These are phyloP conservation scores for Aspergillus hiratsukae DNA, from an alignment of 2,329 filamentous ascomycete species.

Conservation along the genomic window DNA sequence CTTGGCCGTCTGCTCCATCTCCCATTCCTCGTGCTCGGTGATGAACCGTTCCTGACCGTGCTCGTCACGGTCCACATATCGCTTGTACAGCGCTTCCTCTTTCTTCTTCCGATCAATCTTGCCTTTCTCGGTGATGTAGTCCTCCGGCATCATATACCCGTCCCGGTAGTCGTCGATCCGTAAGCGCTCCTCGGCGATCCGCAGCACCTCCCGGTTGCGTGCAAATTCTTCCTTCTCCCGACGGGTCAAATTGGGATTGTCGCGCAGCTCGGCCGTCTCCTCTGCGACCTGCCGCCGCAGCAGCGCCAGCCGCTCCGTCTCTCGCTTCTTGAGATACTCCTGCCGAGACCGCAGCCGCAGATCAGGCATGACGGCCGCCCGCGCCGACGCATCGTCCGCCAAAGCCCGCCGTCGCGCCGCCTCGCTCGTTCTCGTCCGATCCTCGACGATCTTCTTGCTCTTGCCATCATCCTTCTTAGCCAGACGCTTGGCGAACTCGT, in stretches of 20 bases:
- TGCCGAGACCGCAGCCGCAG: slow-evolving; percentile 80
- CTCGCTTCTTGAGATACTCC: slow-evolving; percentile 89
- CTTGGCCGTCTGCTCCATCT: slow-evolving; percentile 80
- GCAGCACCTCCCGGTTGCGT: slow-evolving; percentile 76
- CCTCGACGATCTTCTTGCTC: slow-evolving; percentile 64
- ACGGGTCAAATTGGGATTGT: slow-evolving; percentile 69
- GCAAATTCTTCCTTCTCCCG: slow-evolving; percentile 83
- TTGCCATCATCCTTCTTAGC: slow-evolving; percentile 66
- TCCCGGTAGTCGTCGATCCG: slow-evolving; percentile 88
- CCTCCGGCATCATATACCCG: slow-evolving; percentile 88
- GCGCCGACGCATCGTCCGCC: slow-evolving; percentile 63
- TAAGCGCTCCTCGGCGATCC: slow-evolving; percentile 76
- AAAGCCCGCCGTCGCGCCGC: slow-evolving; percentile 58
- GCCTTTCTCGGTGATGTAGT: slow-evolving; percentile 90
- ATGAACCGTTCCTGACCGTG: slow-evolving; percentile 83
- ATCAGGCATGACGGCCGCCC: slow-evolving; percentile 70
- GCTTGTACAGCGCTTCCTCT: slow-evolving; percentile 81
- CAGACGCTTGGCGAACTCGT: slow-evolving; percentile 73
- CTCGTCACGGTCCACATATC: slow-evolving; percentile 83
- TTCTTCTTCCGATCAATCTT: slow-evolving; percentile 85
- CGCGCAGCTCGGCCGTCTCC: slow-evolving; percentile 74
- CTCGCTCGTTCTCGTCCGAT: slow-evolving; percentile 55
- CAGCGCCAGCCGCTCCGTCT: slow-evolving; percentile 78
- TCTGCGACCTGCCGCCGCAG: slow-evolving; percentile 85
- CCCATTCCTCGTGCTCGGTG: slow-evolving; percentile 95